Percentiles rank a stretch among this genome's conserved stretches.
Evolutionary conservation across 129 eudicot genomes (phyloP).

Genomic region (Helianthus annuus): DNA sequence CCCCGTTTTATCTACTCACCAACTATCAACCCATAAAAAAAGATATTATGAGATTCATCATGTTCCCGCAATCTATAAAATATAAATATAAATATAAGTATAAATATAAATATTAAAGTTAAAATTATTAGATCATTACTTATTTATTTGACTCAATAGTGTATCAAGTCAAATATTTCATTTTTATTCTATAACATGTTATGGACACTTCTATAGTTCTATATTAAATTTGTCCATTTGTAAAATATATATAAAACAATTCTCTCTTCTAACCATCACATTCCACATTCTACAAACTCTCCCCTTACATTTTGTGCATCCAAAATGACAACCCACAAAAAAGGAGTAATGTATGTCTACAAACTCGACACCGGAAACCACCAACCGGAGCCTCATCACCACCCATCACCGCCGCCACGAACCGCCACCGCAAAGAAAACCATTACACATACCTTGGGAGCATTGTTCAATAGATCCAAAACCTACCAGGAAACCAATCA

Average conservation of each 20-base stretch:
- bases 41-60: too few species aligned
- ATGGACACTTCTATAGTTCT: constrained; percentile 3
- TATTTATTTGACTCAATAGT: constrained; percentile 21
- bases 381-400: constrained; percentile 32
- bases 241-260: not conserved
- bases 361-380: constrained; percentile 48
- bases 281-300: not conserved
- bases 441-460: constrained; percentile 26
- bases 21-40: too few species aligned
- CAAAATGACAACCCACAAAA: constrained; percentile 35
- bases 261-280: constrained; percentile 1
- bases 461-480: constrained; percentile 46
- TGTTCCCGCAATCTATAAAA: too few species aligned
- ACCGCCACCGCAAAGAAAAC: constrained; percentile 32
- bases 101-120: too few species aligned
- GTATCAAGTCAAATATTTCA: not conserved
- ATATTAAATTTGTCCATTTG: not conserved
- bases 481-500: constrained; percentile 35
- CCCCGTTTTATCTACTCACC: too few species aligned
- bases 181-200: not conserved
- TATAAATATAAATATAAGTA: too few species aligned
- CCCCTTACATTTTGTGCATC: not conserved
- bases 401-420: constrained; percentile 1
- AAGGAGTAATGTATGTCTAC: constrained; percentile 60
- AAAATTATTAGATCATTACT: not conserved